phyloP scores from a whole-genome alignment of 2,329 filamentous ascomycete genomes.

The Neurospora crassa region DNA sequence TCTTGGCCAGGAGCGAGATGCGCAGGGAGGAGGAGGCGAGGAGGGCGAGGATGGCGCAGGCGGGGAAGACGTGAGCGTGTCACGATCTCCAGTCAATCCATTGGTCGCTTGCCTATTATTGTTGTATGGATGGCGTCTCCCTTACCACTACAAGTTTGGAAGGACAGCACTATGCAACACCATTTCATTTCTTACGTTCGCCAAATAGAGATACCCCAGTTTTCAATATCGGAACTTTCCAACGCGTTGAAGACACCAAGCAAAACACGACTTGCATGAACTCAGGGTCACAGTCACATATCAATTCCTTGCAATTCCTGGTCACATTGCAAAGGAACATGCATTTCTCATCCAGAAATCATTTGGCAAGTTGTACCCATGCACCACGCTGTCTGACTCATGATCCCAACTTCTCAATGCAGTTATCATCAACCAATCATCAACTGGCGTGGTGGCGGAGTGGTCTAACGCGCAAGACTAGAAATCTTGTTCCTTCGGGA shows the following conservation, averaged over 20 bases:
- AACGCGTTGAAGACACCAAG: neutral
- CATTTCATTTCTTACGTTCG: neutral
- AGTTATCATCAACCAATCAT: neutral
- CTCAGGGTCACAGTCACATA: neutral
- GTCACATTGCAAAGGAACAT: neutral
- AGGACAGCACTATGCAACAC: neutral
- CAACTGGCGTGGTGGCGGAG: neutral
- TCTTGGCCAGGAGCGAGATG: constrained; percentile 54
- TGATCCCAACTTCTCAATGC: neutral
- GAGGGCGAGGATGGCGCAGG: constrained; percentile 33
- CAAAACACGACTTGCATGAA: neutral
- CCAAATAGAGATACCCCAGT: neutral
- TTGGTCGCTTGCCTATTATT: neutral
- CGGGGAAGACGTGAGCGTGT: constrained; percentile 7
- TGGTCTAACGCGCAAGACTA: constrained; percentile 1
- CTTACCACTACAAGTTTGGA: neutral
- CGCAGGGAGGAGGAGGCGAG: constrained; percentile 52
- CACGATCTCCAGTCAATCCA: neutral
- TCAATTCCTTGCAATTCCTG: neutral
- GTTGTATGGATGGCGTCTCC: neutral
- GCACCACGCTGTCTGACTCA: neutral
- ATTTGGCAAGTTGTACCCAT: neutral
- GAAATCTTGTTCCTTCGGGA: constrained; percentile 1
- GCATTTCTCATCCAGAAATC: neutral
- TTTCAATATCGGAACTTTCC: neutral